Evolutionary conservation across 306 rosid species (phyloP).

Genomic region (Castanea sativa): DNA sequence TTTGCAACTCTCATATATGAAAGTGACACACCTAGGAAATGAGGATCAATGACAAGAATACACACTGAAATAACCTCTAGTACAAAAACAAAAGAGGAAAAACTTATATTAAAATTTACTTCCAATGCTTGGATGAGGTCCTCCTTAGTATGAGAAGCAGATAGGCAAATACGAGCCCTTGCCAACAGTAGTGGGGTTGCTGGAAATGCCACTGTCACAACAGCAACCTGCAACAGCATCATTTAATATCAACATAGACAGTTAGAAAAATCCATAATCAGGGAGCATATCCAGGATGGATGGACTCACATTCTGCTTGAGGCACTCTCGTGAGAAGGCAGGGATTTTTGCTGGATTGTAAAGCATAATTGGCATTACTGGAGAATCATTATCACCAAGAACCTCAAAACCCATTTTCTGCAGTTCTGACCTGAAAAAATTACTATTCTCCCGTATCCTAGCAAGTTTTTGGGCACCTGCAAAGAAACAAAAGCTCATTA

Average conservation of each 20-base stretch:
- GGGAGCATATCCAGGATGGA: not conserved
- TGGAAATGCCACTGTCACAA: constrained; percentile 89
- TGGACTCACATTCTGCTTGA: constrained; percentile 66
- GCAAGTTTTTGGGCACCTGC: constrained; percentile 85
- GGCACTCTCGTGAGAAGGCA: constrained; percentile 90
- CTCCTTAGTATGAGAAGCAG: constrained; percentile 85
- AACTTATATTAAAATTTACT: constrained; percentile 28
- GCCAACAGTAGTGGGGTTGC: constrained; percentile 86
- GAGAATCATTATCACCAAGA: constrained; percentile 76
- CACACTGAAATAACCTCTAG: too few species aligned
- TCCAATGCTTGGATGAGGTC: constrained; percentile 75
- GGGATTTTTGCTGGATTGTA: constrained; percentile 89
- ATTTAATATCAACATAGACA: not conserved
- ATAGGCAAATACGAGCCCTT: constrained; percentile 91
- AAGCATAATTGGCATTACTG: constrained; percentile 88
- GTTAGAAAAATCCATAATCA: not conserved
- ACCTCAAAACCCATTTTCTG: constrained; percentile 88
- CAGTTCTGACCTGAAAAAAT: constrained; percentile 86
- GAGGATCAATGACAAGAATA: too few species aligned
- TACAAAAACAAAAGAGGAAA: too few species aligned
- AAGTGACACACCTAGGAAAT: too few species aligned
- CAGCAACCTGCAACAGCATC: constrained; percentile 57
- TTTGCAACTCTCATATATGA: too few species aligned
- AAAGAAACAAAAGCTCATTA: not conserved
- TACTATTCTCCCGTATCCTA: constrained; percentile 74